phyloP scores from a whole-genome alignment of 768 basidiomycete genomes.

The Suillus americanus region DNA sequence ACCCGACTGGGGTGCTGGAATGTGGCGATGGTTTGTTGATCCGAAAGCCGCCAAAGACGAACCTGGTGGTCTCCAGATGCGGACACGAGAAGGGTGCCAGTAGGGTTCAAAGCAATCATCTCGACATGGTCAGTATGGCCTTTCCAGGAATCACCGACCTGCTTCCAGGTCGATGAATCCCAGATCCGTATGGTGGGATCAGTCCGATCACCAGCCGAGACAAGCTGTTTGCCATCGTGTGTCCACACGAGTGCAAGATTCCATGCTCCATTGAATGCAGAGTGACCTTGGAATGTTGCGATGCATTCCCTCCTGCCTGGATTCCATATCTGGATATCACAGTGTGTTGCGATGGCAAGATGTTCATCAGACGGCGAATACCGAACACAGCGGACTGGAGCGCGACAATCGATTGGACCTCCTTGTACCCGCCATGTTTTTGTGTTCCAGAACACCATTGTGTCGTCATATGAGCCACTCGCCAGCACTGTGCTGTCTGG shows the following conservation, averaged over 20 bases:
- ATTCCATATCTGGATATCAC: neutral
- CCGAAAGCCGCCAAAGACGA: neutral
- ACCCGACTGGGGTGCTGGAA: neutral
- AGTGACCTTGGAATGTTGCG: neutral
- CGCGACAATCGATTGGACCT: neutral
- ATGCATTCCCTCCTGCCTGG: neutral
- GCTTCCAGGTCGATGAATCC: neutral
- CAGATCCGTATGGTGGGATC: neutral
- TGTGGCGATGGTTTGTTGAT: neutral
- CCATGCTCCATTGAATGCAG: neutral
- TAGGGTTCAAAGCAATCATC: neutral
- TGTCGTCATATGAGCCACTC: no score
- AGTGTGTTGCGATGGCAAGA: neutral
- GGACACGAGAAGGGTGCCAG: neutral
- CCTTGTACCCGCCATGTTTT: neutral
- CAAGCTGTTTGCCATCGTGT: neutral
- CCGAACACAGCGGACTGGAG: neutral
- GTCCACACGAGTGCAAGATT: neutral
- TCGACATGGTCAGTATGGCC: neutral
- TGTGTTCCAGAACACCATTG: no score
- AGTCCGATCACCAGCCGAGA: neutral
- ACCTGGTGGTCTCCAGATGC: neutral
- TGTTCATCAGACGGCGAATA: neutral
- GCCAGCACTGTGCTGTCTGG: no score
- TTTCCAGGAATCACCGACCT: neutral